Conservation (phyloP, 228 moss, liverwort and hornwort species). For the Sphagnum magellanicum region DNA sequence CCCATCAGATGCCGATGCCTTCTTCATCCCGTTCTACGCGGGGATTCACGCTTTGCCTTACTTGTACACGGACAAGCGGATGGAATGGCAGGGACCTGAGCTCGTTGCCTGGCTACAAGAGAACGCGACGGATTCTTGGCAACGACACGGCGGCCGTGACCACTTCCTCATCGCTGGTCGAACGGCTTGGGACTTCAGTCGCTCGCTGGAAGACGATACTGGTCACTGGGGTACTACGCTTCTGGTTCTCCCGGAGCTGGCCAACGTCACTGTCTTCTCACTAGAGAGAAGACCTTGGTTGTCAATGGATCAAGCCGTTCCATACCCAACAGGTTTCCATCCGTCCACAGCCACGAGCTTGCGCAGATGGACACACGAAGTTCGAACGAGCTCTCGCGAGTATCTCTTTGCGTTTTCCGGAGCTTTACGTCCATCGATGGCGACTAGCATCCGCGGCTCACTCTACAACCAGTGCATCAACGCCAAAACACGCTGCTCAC, state of each 20-base stretch:
- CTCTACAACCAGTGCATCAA: conserved; percentile 48
- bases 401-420: conserved; percentile 67
- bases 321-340: conserved; percentile 77
- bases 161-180: conserved; percentile 47
- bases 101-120: conserved; percentile 20
- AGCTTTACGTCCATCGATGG: conserved; percentile 39
- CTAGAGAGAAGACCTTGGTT: conserved; percentile 42
- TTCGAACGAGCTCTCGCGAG: conserved; percentile 28
- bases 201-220: background rate
- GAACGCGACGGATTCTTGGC: conserved; percentile 26
- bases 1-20: conserved; percentile 44
- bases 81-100: conserved; percentile 20
- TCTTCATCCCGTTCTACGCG: conserved; percentile 72
- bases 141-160: conserved; percentile 28
- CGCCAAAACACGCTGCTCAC: conserved; percentile 37
- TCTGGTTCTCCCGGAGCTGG: conserved; percentile 17
- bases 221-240: conserved; percentile 47
- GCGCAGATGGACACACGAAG: conserved; percentile 45
- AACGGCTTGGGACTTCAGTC: conserved; percentile 47
- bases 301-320: conserved; percentile 43
- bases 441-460: conserved; percentile 45
- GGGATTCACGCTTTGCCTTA: conserved; percentile 63
- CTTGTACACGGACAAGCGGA: conserved; percentile 38
- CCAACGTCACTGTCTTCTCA: conserved; percentile 46
- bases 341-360: conserved; percentile 49